Base-by-base conservation (phyloP, 2,329 filamentous ascomycete species). In the Mycogone perniciosa region DNA sequence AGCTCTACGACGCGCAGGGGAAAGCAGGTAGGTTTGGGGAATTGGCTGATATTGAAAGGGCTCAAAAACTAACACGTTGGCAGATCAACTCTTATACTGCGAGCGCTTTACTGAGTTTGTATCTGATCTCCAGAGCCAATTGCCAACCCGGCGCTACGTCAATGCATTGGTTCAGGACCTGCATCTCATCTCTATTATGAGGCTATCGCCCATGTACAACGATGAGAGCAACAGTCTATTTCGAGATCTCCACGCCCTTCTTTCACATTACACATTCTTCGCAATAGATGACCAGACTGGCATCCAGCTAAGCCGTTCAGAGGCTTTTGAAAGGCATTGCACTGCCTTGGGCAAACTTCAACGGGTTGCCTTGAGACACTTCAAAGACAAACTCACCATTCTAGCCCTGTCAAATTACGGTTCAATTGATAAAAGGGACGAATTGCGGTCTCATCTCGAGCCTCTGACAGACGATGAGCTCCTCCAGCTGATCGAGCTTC, bases 81-180 rank as follows among this genome's bases (percentile, higher is more conserved):
- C 67, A 68, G 85, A 90, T 31, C 83, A 87, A 58, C 66, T 90
- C 20, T 70, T 82, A 3, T 99, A 96, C 67, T 95, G 89, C 65
- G 92, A 97, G 68, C 82, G 91, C n/a, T 92, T 97, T 56, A 70
- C 93, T 46, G 93, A 99, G 67, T 85, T 99, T 46, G 74, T 99
- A 44, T 85, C 87, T 7, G 93, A 99, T 64, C 72, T 99, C 20
- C 84, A 95, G 66, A 96, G 92, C 62, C 93, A 99, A 66, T 75
- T 97, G 44, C 93, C 93, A 0, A 99, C 95, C 4, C 79, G 93
- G 59, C 83, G 93, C 67, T 97, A 97, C 65, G 88, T 95, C 64
- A 96, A 96, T 67, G 84, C 88, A 1, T 72, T 99, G 39, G 69
- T 97, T 10, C 84, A 87, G 60, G 92, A 99, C 64, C 73, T 97